Base-by-base conservation (phyloP, 2,329 filamentous ascomycete species). In the Thermochaetoides dissita region DNA sequence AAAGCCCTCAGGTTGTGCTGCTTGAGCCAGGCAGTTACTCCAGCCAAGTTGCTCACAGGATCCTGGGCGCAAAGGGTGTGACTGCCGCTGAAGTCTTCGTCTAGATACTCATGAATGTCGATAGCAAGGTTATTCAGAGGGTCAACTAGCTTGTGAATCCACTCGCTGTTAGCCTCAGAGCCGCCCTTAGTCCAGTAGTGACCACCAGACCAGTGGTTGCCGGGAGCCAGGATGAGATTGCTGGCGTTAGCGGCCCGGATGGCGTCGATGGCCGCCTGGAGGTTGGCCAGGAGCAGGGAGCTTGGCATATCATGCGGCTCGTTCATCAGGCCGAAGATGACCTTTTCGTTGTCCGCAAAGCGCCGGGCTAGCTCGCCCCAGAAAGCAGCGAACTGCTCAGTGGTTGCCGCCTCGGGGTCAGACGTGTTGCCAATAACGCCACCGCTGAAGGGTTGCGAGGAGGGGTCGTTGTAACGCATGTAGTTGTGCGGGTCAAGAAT, bases 401-500 rank as follows among this genome's bases (percentile, higher is more conserved):
- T 69, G 4, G 65, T 67, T 8, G 67, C 64, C 10, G 68, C 63
- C 3, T 55, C 60, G 0, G 59, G 42, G 55, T 73, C 65, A 1
- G 59, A 56, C 0, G 58, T 54, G 52, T 70, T 63, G 24, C 68
- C 68, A 46, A 72, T 71, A 8, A 71, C 60, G 49, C 63, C 66
- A 34, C 68, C 68, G 6, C 61, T 63, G 42, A 55, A 62, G 3
- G 3, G 68, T 50, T 72, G 68, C 30, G 59, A 57, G 11, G 60
- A 65, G 1, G 68, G 68, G 49, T 72, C 60, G 48, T 70, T 70
- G 54, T 72, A 72, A 4, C 68, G 60, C 68, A 71, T 71, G 51
- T 71, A 69, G 52, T 69, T 71, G 56, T 71, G 68, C 3, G 67
- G 67, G 50, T 71, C 68, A 3, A 72, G 54, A 45, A 72, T 67